Base-by-base conservation (phyloP, 2,329 filamentous ascomycete genomes). In the Colletotrichum navitas region DNA sequence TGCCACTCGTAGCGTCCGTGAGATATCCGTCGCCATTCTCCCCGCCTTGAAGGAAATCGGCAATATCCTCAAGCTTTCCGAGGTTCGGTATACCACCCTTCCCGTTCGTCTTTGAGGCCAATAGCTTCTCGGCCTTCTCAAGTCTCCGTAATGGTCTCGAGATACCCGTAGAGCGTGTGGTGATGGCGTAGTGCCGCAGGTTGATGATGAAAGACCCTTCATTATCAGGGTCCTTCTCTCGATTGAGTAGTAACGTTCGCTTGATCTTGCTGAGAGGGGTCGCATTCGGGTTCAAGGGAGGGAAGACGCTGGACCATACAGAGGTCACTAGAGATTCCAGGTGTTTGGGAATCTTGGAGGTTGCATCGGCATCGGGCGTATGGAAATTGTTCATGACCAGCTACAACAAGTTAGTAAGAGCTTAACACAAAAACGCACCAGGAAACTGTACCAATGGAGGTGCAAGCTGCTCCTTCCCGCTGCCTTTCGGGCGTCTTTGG, bases 381-480 rank as follows among this genome's bases (percentile, higher is more conserved):
- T 89, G 89, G 81, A 99, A 97, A 81, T 97, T 98, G 84, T 99
- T 99, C 96, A 99, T 98, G 75, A 99, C 96, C 55, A 99, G 88
- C 89, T 92, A 73, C 3, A 62, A 41, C 16, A 41, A 8, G 75
- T 83, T 78, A 83, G 76, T 72, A 60, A 7, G 43, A 36, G 68
- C 45, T 72, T 39, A n/a, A 34, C 47, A 36, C 24, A 21, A n/a
- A 7, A 34, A n/a, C 21, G n/a, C 49, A 55, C 68, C n/a, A 24
- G 41, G 26, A 11, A 11, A 12, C n/a, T 84, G 74, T 88, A 92
- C 91, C 83, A 98, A 83, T 73, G 96, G 96, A 8, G 96, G 91
- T 54, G 91, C 94, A 68, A 93, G 86, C 77, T 94, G 97, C 80
- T 97, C 94, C 80, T 95, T 95, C 74, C 93, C 94, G 59, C 92